phyloP scores from a whole-genome alignment of 371 early-diverging fungal species.

The Mucor ambiguus region DNA sequence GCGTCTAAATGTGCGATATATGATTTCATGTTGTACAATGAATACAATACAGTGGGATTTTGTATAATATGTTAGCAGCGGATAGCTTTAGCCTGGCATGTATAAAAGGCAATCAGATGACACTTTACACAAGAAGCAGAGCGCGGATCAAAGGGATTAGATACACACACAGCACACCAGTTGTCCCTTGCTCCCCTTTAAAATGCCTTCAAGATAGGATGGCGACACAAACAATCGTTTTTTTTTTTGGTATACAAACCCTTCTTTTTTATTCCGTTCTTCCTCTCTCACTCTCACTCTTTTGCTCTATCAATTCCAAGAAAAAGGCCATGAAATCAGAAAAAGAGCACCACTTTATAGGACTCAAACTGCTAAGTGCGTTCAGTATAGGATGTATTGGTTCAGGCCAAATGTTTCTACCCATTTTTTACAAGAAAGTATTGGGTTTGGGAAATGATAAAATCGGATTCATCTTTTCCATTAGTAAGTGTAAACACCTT shows the following conservation, averaged over 20 bases:
- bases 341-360: slow-evolving; percentile 23
- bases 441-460: slow-evolving; percentile 36
- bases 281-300: not conserved
- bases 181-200: not conserved
- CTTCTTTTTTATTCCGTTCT: not conserved
- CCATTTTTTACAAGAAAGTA: slow-evolving; percentile 38
- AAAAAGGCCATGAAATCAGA: not conserved
- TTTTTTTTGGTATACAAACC: not conserved
- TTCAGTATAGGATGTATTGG: slow-evolving; percentile 45
- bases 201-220: not conserved
- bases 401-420: slow-evolving; percentile 40
- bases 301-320: not conserved
- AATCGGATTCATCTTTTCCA: slow-evolving; percentile 41
- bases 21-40: no score
- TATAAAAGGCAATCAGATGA: not conserved
- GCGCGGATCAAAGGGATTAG: not conserved
- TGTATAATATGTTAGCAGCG: no score
- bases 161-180: not conserved
- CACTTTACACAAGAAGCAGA: not conserved
- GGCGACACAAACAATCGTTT: not conserved
- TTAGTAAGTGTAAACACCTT: slow-evolving; percentile 25
- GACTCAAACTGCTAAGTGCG: slow-evolving; percentile 36
- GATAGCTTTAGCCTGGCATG: not conserved
- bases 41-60: no score
- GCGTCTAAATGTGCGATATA: no score